Conservation (phyloP, 1,284 basidiomycete species). For the Malassezia caprae region DNA sequence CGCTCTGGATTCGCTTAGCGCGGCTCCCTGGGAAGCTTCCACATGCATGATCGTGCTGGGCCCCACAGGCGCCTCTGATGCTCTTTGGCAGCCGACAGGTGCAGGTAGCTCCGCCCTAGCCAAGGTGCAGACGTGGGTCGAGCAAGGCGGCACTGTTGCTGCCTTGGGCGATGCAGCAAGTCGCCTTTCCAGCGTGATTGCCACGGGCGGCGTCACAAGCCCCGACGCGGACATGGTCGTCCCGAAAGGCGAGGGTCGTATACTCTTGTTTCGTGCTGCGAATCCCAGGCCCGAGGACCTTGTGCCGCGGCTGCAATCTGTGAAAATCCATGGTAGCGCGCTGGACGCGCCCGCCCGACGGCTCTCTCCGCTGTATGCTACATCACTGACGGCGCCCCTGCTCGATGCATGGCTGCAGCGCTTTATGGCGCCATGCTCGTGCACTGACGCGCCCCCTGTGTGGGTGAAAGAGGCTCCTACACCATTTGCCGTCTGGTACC, state of each 20-base stretch:
- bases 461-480: not conserved
- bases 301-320: not conserved
- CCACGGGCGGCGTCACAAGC: not conserved
- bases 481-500: not conserved
- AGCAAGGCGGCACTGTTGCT: not conserved
- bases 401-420: not conserved
- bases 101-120: not conserved
- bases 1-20: not conserved
- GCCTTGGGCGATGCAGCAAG: not conserved
- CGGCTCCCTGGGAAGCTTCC: constrained; percentile 6
- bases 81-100: not conserved
- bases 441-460: not conserved
- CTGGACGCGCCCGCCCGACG: not conserved
- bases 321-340: not conserved
- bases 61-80: not conserved
- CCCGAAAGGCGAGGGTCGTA: not conserved
- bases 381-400: not conserved
- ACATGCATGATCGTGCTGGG: constrained; percentile 9
- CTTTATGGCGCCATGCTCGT: not conserved
- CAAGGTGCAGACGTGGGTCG: not conserved
- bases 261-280: not conserved
- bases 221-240: not conserved
- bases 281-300: not conserved
- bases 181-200: not conserved
- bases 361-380: not conserved